A percentile compares a stretch with the other conserved stretches of the same genome.
These are phyloP conservation scores for Aspergillus sojae DNA, from an alignment of 2,329 filamentous ascomycete species.

Conservation along the genomic window DNA sequence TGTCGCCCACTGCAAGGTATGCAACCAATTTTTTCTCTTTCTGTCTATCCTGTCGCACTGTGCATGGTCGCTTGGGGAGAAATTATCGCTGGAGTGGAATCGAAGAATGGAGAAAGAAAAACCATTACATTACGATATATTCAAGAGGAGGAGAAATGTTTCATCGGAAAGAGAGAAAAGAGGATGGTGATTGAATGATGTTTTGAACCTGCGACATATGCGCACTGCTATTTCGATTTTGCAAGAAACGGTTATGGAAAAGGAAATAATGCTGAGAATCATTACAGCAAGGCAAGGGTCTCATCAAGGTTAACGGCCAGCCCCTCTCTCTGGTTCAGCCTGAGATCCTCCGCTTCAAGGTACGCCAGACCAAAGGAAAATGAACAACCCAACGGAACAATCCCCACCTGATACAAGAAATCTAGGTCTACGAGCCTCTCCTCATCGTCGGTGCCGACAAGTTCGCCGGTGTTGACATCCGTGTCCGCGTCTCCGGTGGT, in stretches of 20 bases:
- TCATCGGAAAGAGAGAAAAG: slow-evolving; percentile 9
- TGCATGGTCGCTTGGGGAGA: neutral
- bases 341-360: slow-evolving; percentile 97
- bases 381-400: neutral
- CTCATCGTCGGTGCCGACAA: slow-evolving; percentile 97
- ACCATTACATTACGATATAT: slow-evolving; percentile 2
- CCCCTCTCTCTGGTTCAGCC: slow-evolving; percentile 93
- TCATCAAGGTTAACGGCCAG: slow-evolving; percentile 98
- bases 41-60: slow-evolving; percentile 9
- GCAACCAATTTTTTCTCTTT: slow-evolving; percentile 30
- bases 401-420: slow-evolving; percentile 6
- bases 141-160: slow-evolving; percentile 16
- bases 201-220: slow-evolving; percentile 8
- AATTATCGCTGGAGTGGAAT: neutral
- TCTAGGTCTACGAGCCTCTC: slow-evolving; percentile 93
- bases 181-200: neutral
- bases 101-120: neutral
- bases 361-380: slow-evolving; percentile 44
- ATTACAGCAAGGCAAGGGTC: slow-evolving; percentile 73
- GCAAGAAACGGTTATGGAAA: neutral
- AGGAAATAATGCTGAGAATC: slow-evolving; percentile 32
- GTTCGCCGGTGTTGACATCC: slow-evolving; percentile 95
- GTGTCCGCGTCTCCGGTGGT: slow-evolving; percentile 93
- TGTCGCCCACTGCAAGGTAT: slow-evolving; percentile 91
- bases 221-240: neutral